Percentiles rank a stretch among this genome's conserved stretches.
phyloP scores from a whole-genome alignment of 169 alveolate species.

The Cyclospora cayetanensis region DNA sequence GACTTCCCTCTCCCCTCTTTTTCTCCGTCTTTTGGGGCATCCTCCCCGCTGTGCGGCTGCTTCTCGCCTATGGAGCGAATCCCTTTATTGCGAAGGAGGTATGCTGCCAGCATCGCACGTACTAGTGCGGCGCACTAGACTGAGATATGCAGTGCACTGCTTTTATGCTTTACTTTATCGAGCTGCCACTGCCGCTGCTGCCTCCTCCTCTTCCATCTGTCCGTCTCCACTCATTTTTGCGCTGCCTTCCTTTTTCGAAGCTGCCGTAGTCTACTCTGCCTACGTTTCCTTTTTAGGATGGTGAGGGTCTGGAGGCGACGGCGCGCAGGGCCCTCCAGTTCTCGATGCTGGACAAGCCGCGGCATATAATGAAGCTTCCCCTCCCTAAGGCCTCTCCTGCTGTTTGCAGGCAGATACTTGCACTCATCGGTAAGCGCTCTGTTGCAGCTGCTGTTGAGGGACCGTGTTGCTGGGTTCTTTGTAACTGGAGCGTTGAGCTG shows the following conservation, averaged over 20 bases:
- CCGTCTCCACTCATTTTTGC: not conserved
- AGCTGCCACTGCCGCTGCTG: not conserved
- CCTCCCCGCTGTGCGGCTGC: not conserved
- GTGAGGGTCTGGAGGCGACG: slow-evolving; percentile 9
- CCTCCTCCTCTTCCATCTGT: not conserved
- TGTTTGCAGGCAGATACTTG: not conserved
- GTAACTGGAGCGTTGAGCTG: not conserved
- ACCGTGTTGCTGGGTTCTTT: not conserved
- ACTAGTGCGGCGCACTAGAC: no score
- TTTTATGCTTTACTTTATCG: not conserved
- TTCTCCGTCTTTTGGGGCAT: slow-evolving; percentile 43
- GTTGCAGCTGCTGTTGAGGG: slow-evolving; percentile 12
- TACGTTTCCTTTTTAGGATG: not conserved
- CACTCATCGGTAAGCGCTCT: not conserved
- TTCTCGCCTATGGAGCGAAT: slow-evolving; percentile 18
- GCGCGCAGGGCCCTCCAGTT: not conserved
- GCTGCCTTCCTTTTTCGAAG: not conserved
- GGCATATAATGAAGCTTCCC: not conserved
- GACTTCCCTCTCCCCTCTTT: slow-evolving; percentile 51
- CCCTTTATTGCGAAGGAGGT: slow-evolving; percentile 8
- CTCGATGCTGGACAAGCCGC: not conserved
- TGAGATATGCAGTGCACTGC: no score
- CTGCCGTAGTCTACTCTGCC: not conserved
- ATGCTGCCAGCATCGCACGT: not conserved
- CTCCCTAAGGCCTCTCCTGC: not conserved